Evolutionary conservation across 192 early-diverging fungal genomes (phyloP), one percentile per base, ranked within the genome.

Genomic region (Mortierella hygrophila): DNA sequence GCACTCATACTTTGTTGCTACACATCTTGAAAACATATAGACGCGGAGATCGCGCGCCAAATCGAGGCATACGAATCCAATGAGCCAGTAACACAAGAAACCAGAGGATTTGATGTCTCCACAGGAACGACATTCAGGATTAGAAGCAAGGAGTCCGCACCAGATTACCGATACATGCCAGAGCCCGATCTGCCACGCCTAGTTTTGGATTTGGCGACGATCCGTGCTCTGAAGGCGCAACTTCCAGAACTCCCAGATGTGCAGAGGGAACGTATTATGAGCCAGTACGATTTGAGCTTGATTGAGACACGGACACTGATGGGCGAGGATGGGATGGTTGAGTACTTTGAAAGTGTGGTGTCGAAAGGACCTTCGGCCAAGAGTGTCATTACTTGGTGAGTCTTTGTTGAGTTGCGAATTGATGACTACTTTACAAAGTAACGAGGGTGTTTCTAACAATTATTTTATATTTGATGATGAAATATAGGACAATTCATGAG

Each of bases 91-190:
- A 70, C 72, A 11, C 94, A 94, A 72, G 98, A 98, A 79, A 99
- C 98, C 0, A 87, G 97, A 11, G 96, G 96, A 21, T 96, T 92
- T 77, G 94, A 98, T 88, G 92, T 91, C 5, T 82, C 80, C 1
- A 89, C 78, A 13, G 90, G 90, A 41, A 83, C 88, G 32, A 98
- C 98, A 20, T 94, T 92, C 74, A 89, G 89, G 65, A 83, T 95
- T 9, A 87, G 98, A 47, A 90, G 91, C 63, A 99, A 99, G 81
- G 98, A 99, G 75, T 89, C 93, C n/a, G 93, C 94, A 6, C 92
- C 91, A 1, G 98, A 99, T 86, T 99, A 99, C 86, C 74, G 89
- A 40, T 98, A 95, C 79, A 96, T 97, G 94, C 95, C 97, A 29
- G 97, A 98, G 78, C 90, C 94, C 1, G 94, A 96, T 80, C 70